Percentiles rank a stretch among this genome's conserved stretches.
Evolutionary conservation across 2,329 filamentous ascomycete species (phyloP).

Genomic region (Didymella exigua): DNA sequence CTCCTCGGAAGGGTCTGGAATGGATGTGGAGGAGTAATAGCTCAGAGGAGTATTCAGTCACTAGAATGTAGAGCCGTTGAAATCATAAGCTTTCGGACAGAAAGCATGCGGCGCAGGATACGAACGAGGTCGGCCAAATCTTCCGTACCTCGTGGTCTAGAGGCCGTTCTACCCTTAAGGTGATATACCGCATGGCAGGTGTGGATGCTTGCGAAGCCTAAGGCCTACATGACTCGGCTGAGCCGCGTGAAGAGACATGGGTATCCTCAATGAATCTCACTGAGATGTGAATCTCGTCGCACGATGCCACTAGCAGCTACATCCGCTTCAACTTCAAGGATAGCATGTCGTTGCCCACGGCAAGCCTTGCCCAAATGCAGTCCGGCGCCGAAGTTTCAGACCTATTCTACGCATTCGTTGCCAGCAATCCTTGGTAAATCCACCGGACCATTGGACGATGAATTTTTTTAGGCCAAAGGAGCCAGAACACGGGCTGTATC

Average conservation of each 20-base stretch:
- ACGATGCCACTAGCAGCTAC: not conserved
- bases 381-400: not conserved
- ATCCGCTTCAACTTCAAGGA: not conserved
- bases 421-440: not conserved
- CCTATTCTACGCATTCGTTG: not conserved
- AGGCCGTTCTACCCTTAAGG: conserved; percentile 5
- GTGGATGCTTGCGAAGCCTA: conserved; percentile 6
- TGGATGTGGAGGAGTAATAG: not conserved
- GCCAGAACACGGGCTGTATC: not conserved
- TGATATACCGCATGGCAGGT: conserved; percentile 11
- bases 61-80: not conserved
- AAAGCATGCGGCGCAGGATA: conserved; percentile 1
- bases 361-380: not conserved
- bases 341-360: not conserved
- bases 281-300: not conserved
- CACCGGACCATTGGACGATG: not conserved
- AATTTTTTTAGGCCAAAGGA: not conserved
- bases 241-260: conserved; percentile 1
- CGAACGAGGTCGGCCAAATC: conserved; percentile 6
- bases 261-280: not conserved
- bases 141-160: conserved; percentile 5
- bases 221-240: conserved; percentile 9
- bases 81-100: not conserved
- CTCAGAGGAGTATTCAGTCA: conserved; percentile 1
- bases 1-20: not conserved